Percentiles rank a stretch among this genome's conserved stretches.
phyloP scores from a whole-genome alignment of 31 red algal genomes.

The Asparagopsis taxiformis region DNA sequence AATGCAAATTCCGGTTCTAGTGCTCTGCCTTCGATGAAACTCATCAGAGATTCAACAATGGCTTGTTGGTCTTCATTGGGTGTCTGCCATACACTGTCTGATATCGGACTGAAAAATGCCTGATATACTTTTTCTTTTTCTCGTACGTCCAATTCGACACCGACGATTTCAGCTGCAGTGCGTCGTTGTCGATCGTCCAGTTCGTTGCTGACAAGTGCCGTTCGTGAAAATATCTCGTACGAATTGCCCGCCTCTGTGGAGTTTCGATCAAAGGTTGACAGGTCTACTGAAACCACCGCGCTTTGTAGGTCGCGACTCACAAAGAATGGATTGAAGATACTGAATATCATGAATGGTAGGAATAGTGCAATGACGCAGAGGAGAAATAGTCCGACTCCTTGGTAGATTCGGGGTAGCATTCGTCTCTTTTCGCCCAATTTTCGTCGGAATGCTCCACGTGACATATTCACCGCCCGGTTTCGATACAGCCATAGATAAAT shows the following conservation, averaged over 20 bases:
- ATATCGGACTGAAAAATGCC: constrained; percentile 22
- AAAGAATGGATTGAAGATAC: constrained; percentile 54
- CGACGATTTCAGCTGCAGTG: not conserved
- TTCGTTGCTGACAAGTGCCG: constrained; percentile 2
- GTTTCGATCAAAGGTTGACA: constrained; percentile 3
- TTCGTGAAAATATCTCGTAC: constrained; percentile 17
- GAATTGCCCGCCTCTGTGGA: not conserved
- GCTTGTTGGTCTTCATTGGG: constrained; percentile 4
- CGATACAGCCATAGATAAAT: constrained; percentile 68
- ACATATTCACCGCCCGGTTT: constrained; percentile 46
- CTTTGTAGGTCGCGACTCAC: constrained; percentile 5
- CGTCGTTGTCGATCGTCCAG: not conserved
- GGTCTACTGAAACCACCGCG: constrained; percentile 11
- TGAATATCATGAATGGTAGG: constrained; percentile 77
- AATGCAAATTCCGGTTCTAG: constrained; percentile 1
- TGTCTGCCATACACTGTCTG: constrained; percentile 17
- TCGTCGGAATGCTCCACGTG: constrained; percentile 34
- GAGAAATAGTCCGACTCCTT: constrained; percentile 53
- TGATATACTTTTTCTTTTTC: constrained; percentile 25
- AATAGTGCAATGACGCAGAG: constrained; percentile 62
- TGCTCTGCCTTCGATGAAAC: not conserved
- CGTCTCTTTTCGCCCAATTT: constrained; percentile 46
- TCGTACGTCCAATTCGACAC: constrained; percentile 15
- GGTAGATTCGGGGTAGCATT: constrained; percentile 52
- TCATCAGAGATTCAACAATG: constrained; percentile 4